Evolutionary conservation across 179 eudicot species (phyloP).

Genomic region (Beta macrorhiza): DNA sequence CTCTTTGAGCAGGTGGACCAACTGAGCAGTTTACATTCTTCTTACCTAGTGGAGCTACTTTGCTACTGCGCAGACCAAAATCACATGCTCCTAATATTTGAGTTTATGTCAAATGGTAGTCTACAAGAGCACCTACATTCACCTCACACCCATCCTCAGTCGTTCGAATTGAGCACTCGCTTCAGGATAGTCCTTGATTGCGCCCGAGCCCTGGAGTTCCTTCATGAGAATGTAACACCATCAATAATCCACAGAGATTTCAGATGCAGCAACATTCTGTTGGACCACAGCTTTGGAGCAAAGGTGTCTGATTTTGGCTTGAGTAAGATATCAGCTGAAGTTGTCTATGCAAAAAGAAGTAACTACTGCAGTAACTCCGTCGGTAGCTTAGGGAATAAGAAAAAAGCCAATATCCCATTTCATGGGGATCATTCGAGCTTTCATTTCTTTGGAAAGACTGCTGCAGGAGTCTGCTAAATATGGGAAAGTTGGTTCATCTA

Average conservation of each 20-base stretch:
- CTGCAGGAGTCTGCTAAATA: too few species aligned
- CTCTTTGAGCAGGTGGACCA: conserved; percentile 77
- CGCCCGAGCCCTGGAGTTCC: conserved; percentile 82
- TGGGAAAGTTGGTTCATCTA: too few species aligned
- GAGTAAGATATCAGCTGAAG: conserved; percentile 92
- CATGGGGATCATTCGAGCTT: too few species aligned
- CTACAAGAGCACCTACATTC: conserved; percentile 68
- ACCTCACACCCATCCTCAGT: conserved; percentile 28
- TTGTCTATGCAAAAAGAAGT: conserved; percentile 68
- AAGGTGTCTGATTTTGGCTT: conserved; percentile 87
- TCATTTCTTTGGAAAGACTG: too few species aligned
- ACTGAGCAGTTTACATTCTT: conserved; percentile 37
- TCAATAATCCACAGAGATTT: conserved; percentile 86
- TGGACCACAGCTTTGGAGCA: conserved; percentile 73
- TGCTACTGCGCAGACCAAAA: conserved; percentile 95
- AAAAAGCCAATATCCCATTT: too few species aligned
- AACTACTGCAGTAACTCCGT: too few species aligned
- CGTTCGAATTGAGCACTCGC: conserved; percentile 72
- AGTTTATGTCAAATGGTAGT: conserved; percentile 75
- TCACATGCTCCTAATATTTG: conserved; percentile 80
- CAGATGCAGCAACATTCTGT: conserved; percentile 70
- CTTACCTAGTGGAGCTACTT: conserved; percentile 62
- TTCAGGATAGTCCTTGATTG: conserved; percentile 86
- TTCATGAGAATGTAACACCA: conserved; percentile 76
- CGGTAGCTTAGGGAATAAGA: too few species aligned